A percentile compares a stretch with the other conserved stretches of the same genome.
Conservation (phyloP, 768 basidiomycete species). For the Pisolithus orientalis region DNA sequence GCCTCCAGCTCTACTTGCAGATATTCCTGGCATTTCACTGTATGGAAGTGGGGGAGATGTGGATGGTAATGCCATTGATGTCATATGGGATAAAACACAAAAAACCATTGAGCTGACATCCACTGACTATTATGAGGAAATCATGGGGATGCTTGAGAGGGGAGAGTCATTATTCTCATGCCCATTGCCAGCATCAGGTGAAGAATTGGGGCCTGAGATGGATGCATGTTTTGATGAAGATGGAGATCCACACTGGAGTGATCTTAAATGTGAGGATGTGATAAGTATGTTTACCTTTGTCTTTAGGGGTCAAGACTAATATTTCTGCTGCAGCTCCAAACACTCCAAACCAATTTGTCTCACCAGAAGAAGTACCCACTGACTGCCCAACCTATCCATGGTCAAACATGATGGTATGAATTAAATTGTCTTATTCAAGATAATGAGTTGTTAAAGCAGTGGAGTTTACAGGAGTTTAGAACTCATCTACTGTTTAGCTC, state of each 20-base stretch:
- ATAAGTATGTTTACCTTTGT: not conserved
- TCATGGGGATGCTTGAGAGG: not conserved
- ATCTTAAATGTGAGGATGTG: not conserved
- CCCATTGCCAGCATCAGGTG: constrained; percentile 1
- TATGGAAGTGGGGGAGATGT: not conserved
- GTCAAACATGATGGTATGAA: not conserved
- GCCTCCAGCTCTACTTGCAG: no score
- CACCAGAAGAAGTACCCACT: not conserved
- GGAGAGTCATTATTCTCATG: constrained; percentile 1
- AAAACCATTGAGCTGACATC: constrained; percentile 6
- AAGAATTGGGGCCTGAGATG: constrained; percentile 5
- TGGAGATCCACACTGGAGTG: not conserved
- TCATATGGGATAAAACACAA: not conserved
- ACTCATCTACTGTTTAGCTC: constrained; percentile 25
- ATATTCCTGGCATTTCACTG: not conserved
- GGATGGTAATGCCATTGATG: not conserved
- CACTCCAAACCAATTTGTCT: not conserved
- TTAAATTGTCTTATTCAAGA: not conserved
- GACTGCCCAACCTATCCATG: not conserved
- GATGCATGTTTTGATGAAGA: not conserved
- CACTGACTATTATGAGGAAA: constrained; percentile 12
- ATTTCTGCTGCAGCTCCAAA: not conserved
- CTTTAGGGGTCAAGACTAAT: not conserved
- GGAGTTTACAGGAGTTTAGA: constrained; percentile 12
- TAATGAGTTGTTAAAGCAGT: not conserved